phyloP scores from a whole-genome alignment of 1,284 basidiomycete genomes.

The Moesziomyces aphidis region DNA sequence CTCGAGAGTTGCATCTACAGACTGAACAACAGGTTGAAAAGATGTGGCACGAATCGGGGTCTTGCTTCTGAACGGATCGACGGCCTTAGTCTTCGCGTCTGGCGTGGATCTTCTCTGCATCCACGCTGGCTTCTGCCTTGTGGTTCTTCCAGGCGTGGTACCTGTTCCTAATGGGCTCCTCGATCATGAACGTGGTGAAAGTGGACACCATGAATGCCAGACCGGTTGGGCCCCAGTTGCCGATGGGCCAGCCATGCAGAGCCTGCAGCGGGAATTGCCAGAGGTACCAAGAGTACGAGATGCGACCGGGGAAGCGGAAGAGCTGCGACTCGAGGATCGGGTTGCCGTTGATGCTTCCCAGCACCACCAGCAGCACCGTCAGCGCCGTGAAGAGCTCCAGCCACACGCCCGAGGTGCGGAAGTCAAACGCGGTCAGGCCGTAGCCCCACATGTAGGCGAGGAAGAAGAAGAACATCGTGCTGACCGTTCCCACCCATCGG shows the following conservation, averaged over 20 bases:
- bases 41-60: no score
- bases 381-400: conserved; percentile 25
- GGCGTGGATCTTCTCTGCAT: conserved; percentile 19
- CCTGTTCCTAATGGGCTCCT: conserved; percentile 37
- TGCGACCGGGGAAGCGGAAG: conserved; percentile 32
- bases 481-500: conserved; percentile 16
- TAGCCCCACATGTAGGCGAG: conserved; percentile 27
- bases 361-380: conserved; percentile 14
- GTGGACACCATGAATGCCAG: conserved; percentile 33
- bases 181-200: conserved; percentile 35
- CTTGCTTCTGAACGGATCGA: not conserved
- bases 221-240: conserved; percentile 28
- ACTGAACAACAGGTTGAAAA: not conserved
- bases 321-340: conserved; percentile 31
- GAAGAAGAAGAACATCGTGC: conserved; percentile 22
- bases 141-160: conserved; percentile 30
- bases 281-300: conserved; percentile 40
- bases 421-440: conserved; percentile 15
- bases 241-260: conserved; percentile 17
- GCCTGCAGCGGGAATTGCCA: conserved; percentile 42
- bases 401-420: conserved; percentile 29
- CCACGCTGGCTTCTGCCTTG: conserved; percentile 6
- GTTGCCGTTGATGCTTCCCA: conserved; percentile 37
- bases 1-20: no score
- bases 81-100: conserved; percentile 20